Evolutionary conservation across 75 land plant genomes (phyloP).

Genomic region (Larix kaempferi): DNA sequence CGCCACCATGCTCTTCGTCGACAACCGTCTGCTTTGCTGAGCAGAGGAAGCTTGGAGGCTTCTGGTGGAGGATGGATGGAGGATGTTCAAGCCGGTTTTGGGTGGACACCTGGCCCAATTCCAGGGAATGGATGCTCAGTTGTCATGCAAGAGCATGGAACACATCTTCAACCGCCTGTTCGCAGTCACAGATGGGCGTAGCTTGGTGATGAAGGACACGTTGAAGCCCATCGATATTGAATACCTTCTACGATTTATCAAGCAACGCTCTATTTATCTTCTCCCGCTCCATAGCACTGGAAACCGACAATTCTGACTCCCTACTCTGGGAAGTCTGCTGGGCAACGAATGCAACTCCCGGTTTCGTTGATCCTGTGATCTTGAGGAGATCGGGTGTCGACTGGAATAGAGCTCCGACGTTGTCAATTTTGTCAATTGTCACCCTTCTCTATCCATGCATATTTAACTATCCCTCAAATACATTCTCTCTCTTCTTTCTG

Average conservation of each 20-base stretch:
- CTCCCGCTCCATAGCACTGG: constrained; percentile 71
- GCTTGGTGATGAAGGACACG: constrained; percentile 66
- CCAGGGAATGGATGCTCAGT: too few relatives aligned
- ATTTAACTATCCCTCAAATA: constrained; percentile 25
- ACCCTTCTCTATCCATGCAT: constrained; percentile 26
- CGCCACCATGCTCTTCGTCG: constrained; percentile 69
- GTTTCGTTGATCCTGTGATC: constrained; percentile 45
- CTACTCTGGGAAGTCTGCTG: constrained; percentile 78
- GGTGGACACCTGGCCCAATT: too few relatives aligned
- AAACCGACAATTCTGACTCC: constrained; percentile 74
- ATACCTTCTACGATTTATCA: constrained; percentile 86
- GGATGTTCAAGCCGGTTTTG: constrained; percentile 38
- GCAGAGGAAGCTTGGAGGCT: too few relatives aligned
- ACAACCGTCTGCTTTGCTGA: constrained; percentile 55
- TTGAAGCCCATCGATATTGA: constrained; percentile 74
- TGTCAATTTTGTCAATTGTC: too few relatives aligned
- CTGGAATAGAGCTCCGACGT: too few relatives aligned
- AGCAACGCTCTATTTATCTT: constrained; percentile 78
- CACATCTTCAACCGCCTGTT: constrained; percentile 43
- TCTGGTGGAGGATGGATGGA: constrained; percentile 20
- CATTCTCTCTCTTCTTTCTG: constrained; percentile 34
- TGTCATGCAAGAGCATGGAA: constrained; percentile 54
- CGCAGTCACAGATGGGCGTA: constrained; percentile 38
- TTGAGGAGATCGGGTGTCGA: too few relatives aligned
- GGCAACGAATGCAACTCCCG: constrained; percentile 83